Evolutionary conservation across 768 basidiomycete species (phyloP), one percentile per base, ranked within the genome.

Genomic region (Suillus subaureus): DNA sequence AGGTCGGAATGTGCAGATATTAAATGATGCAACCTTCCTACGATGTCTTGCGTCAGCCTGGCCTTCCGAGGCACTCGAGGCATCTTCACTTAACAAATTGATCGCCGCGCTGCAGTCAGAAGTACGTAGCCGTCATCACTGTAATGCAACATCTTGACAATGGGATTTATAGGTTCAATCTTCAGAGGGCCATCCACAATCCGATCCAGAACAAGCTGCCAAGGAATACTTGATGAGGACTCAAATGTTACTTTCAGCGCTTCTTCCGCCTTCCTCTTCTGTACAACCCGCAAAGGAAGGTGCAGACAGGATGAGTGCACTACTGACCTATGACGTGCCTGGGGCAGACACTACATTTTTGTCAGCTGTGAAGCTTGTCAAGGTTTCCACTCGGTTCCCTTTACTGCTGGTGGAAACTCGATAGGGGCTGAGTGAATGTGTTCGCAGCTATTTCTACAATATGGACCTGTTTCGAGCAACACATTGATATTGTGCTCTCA

Each of bases 361-460:
- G 61, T 77, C 87, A 43, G 84, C 87, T 35, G 72, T 92, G 51
- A 85, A 89, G 45, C 74, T 91, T 39, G 89, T 87, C 26, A 91
- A 90, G 68, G 86, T 91, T 21, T 87, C 88, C 47, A 82, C 90
- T 51, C 83, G 93, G 64, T 92, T 94, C 77, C 91, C 91, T 18
- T 79, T 93, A 72, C 77, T 94, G 55, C 81, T 93, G 64, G 81
- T 91, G 64, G 89, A 85, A 62, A 58, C 61, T 63, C 70, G 72
- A 66, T 76, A 68, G 52, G 66, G 68, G 64, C 42, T 64, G 52
- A 62, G 63, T 68, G 26, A 66, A 70, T 67, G 39, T 47, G 64
- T 66, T 56, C 62, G 63, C 26, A 18, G 28, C 39, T 60, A 60
- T 60, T 60, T 31, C 39, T 58, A 58, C 16, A 6, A 42, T 28